Evolutionary conservation across 495 filamentous ascomycete genomes (phyloP).

Genomic region (Aspergillus saccharolyticus): DNA sequence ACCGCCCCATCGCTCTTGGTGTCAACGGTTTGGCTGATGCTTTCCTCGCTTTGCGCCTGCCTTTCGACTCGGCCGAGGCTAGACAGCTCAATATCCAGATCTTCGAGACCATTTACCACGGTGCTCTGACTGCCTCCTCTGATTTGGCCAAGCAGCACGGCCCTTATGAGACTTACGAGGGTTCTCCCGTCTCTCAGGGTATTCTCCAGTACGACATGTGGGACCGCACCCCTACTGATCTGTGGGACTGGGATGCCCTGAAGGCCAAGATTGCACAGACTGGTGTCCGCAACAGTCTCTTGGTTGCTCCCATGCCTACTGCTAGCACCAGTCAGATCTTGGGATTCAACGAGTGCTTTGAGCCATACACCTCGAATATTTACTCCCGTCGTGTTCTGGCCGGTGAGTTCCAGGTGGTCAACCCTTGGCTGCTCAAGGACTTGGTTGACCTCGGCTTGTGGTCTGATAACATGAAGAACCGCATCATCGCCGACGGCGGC

Average conservation of each 20-base stretch:
- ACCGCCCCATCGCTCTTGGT: conserved; percentile 90
- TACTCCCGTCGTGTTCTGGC: conserved; percentile 97
- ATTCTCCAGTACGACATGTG: conserved; percentile 99
- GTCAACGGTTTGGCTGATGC: conserved; percentile 98
- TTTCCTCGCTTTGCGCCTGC: conserved; percentile 93
- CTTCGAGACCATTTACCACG: conserved; percentile 99
- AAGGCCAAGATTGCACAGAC: conserved; percentile 87
- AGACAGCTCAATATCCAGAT: conserved; percentile 94
- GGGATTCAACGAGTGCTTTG: conserved; percentile 98
- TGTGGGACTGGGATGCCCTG: conserved; percentile 92
- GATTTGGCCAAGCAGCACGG: conserved; percentile 79
- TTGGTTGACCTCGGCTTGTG: conserved; percentile 96
- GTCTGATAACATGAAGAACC: conserved; percentile 99
- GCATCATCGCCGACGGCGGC: conserved; percentile 94
- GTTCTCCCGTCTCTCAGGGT: conserved; percentile 90
- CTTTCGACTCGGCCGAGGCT: conserved; percentile 93
- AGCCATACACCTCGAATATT: conserved; percentile 99
- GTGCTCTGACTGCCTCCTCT: conserved; percentile 81
- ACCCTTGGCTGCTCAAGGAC: conserved; percentile 98
- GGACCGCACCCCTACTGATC: conserved; percentile 83
- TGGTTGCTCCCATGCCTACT: conserved; percentile 97
- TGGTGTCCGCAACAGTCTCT: conserved; percentile 88
- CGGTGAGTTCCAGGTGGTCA: conserved; percentile 98
- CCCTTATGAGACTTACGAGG: conserved; percentile 82
- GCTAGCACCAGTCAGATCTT: conserved; percentile 94